A percentile compares a stretch with the other conserved stretches of the same genome.
Conservation (phyloP, 176 grass and related monocot genomes). For the Juncus effusus region DNA sequence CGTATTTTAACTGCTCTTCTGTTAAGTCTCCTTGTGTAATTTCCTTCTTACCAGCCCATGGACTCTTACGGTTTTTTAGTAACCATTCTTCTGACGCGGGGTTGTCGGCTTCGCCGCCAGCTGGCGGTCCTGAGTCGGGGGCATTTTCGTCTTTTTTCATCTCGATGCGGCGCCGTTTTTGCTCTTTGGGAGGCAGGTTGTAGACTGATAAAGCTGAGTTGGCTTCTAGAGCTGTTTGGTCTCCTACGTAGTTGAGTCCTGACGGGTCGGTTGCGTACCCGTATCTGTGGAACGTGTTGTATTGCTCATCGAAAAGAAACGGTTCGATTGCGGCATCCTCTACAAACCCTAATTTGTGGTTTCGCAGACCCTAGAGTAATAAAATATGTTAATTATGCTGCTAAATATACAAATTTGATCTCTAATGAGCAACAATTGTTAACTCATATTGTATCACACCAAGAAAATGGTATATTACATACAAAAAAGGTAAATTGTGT, state of each 20-base stretch:
- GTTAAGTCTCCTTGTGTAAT: slow-evolving; percentile 60
- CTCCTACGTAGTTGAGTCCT: slow-evolving; percentile 72
- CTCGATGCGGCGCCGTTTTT: slow-evolving; percentile 86
- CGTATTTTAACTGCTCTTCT: slow-evolving; percentile 91
- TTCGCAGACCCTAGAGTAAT: slow-evolving; percentile 51
- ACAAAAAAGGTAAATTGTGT: too few relatives aligned
- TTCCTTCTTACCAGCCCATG: slow-evolving; percentile 91
- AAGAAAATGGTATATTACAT: too few relatives aligned
- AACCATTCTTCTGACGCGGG: slow-evolving; percentile 84
- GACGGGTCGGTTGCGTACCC: slow-evolving; percentile 88
- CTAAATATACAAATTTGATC: too few relatives aligned
- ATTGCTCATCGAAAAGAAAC: slow-evolving; percentile 97
- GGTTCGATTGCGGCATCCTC: slow-evolving; percentile 81
- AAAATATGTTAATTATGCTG: neutral
- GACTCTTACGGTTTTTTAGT: slow-evolving; percentile 75
- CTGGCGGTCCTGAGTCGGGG: slow-evolving; percentile 10
- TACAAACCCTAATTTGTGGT: slow-evolving; percentile 96
- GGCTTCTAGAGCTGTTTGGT: slow-evolving; percentile 33
- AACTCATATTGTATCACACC: too few relatives aligned
- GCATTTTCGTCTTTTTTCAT: slow-evolving; percentile 36
- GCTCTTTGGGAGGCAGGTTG: slow-evolving; percentile 80
- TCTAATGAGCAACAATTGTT: too few relatives aligned
- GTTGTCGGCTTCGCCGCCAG: slow-evolving; percentile 34
- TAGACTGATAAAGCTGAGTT: slow-evolving; percentile 66
- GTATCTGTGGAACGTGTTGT: slow-evolving; percentile 92